A percentile compares a stretch with the other conserved stretches of the same genome.
phyloP scores from a whole-genome alignment of 371 early-diverging fungal genomes.

The Rhizomucor pusillus region DNA sequence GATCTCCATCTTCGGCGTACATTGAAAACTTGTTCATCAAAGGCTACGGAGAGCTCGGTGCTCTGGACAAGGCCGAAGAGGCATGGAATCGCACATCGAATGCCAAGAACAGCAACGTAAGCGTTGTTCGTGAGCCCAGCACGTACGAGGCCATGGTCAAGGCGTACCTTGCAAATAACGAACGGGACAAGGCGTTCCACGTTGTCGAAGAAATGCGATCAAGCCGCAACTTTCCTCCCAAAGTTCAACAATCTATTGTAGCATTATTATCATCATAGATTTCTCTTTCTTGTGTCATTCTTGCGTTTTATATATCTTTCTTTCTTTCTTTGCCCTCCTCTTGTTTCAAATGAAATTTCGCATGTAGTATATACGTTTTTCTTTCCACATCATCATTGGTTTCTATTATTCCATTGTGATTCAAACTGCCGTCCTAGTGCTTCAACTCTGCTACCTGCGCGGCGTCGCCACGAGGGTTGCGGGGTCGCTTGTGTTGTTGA shows the following conservation, averaged over 20 bases:
- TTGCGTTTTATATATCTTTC: background rate
- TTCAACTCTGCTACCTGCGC: conserved; percentile 16
- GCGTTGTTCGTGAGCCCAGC: conserved; percentile 51
- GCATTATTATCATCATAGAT: conserved; percentile 1
- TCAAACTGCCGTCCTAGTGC: conserved; percentile 22
- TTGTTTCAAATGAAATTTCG: background rate
- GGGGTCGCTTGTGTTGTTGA: conserved; percentile 4
- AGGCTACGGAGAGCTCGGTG: conserved; percentile 38
- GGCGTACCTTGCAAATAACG: conserved; percentile 46
- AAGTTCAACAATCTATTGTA: conserved; percentile 4
- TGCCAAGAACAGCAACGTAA: conserved; percentile 13
- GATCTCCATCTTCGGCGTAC: conserved; percentile 47
- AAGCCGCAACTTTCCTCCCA: conserved; percentile 11
- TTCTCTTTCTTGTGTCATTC: background rate
- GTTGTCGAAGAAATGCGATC: conserved; percentile 31
- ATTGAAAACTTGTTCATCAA: conserved; percentile 64
- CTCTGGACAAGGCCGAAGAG: conserved; percentile 38
- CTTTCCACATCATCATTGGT: conserved; percentile 14
- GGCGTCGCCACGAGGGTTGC: conserved; percentile 1
- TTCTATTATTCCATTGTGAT: conserved; percentile 4
- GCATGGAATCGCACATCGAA: conserved; percentile 48
- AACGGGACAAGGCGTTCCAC: conserved; percentile 35
- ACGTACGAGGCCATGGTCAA: conserved; percentile 63
- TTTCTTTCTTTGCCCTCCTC: background rate
- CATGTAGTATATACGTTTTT: background rate